These are phyloP conservation scores for Neurospora hispaniola DNA, from an alignment of 495 filamentous ascomycete genomes.

Conservation along the genomic window DNA sequence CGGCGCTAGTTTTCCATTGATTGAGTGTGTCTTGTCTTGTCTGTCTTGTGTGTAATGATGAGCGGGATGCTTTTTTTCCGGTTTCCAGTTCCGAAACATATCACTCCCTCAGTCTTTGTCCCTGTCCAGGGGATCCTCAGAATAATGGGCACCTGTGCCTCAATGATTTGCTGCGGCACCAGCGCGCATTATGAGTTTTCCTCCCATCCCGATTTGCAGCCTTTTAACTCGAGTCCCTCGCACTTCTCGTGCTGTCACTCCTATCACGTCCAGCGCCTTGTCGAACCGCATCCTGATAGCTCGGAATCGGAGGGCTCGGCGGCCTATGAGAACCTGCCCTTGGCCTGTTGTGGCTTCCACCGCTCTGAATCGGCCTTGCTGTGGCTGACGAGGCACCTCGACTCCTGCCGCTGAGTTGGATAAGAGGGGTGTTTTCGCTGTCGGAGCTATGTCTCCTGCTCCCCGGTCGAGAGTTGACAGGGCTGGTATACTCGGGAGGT, in stretches of 20 bases:
- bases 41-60: neutral
- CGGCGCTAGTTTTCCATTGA: neutral
- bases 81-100: neutral
- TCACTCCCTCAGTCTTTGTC: neutral
- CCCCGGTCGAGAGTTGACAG: constrained; percentile 34
- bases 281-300: constrained; percentile 54
- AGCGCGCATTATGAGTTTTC: neutral
- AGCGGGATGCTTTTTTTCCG: neutral
- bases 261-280: constrained; percentile 39
- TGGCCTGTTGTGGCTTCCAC: neutral
- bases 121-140: neutral
- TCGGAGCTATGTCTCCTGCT: constrained; percentile 44
- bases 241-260: constrained; percentile 29
- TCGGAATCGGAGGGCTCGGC: constrained; percentile 47
- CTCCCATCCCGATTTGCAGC: neutral
- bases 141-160: neutral
- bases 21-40: neutral
- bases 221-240: constrained; percentile 7
- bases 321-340: constrained; percentile 8
- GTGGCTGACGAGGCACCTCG: constrained; percentile 34
- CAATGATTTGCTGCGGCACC: neutral
- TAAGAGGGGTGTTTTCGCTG: constrained; percentile 29
- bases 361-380: constrained; percentile 23
- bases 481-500: constrained; percentile 69
- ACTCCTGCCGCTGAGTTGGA: constrained; percentile 24